Evolutionary conservation across 1,284 basidiomycete species (phyloP).

Genomic region (Polyporus tsugae): DNA sequence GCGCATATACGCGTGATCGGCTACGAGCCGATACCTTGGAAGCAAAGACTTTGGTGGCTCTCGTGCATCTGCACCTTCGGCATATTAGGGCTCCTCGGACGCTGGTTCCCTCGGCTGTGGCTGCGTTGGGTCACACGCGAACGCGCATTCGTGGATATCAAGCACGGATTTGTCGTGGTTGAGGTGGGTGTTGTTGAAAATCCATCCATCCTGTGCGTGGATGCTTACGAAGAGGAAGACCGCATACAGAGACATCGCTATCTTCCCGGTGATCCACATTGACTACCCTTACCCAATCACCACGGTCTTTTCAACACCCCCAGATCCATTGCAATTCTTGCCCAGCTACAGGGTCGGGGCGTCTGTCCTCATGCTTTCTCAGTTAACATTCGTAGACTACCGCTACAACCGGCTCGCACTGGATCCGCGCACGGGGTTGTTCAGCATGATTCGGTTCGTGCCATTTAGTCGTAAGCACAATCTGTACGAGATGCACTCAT

Average conservation of each 20-base stretch:
- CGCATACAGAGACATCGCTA: conserved; percentile 80
- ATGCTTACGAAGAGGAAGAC: conserved; percentile 57
- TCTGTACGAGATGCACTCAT: background rate
- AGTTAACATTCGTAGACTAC: conserved; percentile 76
- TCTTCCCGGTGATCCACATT: conserved; percentile 76
- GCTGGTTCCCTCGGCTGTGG: conserved; percentile 95
- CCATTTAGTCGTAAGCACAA: background rate
- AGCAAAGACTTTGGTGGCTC: conserved; percentile 76
- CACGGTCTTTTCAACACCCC: conserved; percentile 71
- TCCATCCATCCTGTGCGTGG: background rate
- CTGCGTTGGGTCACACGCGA: conserved; percentile 88
- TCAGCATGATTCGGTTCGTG: conserved; percentile 81
- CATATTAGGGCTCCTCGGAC: conserved; percentile 82
- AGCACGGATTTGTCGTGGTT: conserved; percentile 83
- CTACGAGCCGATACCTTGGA: conserved; percentile 78
- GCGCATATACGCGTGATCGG: conserved; percentile 89
- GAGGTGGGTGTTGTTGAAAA: conserved; percentile 68
- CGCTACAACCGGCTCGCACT: conserved; percentile 93
- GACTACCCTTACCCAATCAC: conserved; percentile 81
- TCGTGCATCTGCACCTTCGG: conserved; percentile 81
- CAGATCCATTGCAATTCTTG: conserved; percentile 31
- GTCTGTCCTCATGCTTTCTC: conserved; percentile 49
- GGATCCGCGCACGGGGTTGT: conserved; percentile 86
- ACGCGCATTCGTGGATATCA: conserved; percentile 81
- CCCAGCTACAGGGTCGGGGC: conserved; percentile 23